Evolutionary conservation across 2,329 filamentous ascomycete species (phyloP).

Genomic region (Didymella keratinophila): DNA sequence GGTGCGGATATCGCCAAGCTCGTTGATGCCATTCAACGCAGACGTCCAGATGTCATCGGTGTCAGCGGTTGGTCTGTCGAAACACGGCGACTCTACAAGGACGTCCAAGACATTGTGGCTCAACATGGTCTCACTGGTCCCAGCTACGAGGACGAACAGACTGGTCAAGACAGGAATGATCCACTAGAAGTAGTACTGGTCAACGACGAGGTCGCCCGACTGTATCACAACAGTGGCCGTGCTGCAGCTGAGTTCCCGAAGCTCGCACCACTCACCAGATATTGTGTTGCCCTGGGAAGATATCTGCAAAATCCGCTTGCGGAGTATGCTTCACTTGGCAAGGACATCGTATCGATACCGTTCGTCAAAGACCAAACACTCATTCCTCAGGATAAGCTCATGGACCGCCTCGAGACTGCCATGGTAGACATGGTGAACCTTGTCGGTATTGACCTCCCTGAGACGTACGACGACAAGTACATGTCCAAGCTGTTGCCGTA

Average conservation of each 20-base stretch:
- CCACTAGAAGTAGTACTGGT: constrained; percentile 87
- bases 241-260: constrained; percentile 82
- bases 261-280: constrained; percentile 78
- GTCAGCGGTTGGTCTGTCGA: constrained; percentile 90
- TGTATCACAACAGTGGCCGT: constrained; percentile 90
- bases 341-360: constrained; percentile 83
- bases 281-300: constrained; percentile 86
- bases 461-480: constrained; percentile 81
- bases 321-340: constrained; percentile 92
- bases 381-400: constrained; percentile 84
- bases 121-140: constrained; percentile 79
- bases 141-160: constrained; percentile 81
- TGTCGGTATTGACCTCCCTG: constrained; percentile 93
- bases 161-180: constrained; percentile 74
- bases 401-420: constrained; percentile 88
- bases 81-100: constrained; percentile 81
- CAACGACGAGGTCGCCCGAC: constrained; percentile 95
- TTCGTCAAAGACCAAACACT: constrained; percentile 93
- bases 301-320: constrained; percentile 97
- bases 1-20: constrained; percentile 73
- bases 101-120: constrained; percentile 79
- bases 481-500: constrained; percentile 89
- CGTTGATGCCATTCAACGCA: constrained; percentile 77
- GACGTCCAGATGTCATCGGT: constrained; percentile 88
- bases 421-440: constrained; percentile 99